phyloP scores from a whole-genome alignment of 371 early-diverging fungal genomes.

The Mucor indicus region DNA sequence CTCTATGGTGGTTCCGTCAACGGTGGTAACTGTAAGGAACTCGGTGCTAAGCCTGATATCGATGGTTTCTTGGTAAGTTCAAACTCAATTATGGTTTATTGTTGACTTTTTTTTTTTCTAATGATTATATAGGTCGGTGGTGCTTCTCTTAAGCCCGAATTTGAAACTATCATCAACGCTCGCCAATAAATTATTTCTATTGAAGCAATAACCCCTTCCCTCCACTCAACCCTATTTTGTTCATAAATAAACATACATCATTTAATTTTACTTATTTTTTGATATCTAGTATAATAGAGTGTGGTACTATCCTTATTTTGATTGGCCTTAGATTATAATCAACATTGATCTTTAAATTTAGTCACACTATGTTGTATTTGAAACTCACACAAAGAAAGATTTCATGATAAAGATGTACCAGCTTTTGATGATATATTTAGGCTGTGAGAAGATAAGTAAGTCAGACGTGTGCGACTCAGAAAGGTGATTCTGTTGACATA shows the following conservation, averaged over 20 bases:
- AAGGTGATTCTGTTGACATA: no score
- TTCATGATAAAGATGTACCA: no score
- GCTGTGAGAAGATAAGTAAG: no score
- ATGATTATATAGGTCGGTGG: slow-evolving; percentile 90
- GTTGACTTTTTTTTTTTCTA: background rate
- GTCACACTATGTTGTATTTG: no score
- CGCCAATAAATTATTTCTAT: slow-evolving; percentile 22
- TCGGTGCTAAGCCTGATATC: slow-evolving; percentile 78
- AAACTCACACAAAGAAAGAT: no score
- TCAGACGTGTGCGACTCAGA: no score
- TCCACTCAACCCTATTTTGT: background rate
- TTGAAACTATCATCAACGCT: slow-evolving; percentile 69
- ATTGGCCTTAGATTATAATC: no score
- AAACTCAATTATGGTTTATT: background rate
- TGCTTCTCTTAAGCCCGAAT: slow-evolving; percentile 93
- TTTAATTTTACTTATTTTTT: slow-evolving; percentile 3
- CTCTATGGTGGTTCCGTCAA: slow-evolving; percentile 94
- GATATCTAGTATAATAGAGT: no score
- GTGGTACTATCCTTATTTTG: no score
- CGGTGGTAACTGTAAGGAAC: slow-evolving; percentile 67
- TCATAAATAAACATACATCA: background rate
- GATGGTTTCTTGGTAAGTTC: slow-evolving; percentile 93
- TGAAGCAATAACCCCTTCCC: no score
- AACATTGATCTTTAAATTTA: no score
- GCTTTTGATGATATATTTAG: no score